Percentiles rank a stretch among this genome's conserved stretches.
Conservation (phyloP, 192 early-diverging fungal species). For the Coemansia asiatica region DNA sequence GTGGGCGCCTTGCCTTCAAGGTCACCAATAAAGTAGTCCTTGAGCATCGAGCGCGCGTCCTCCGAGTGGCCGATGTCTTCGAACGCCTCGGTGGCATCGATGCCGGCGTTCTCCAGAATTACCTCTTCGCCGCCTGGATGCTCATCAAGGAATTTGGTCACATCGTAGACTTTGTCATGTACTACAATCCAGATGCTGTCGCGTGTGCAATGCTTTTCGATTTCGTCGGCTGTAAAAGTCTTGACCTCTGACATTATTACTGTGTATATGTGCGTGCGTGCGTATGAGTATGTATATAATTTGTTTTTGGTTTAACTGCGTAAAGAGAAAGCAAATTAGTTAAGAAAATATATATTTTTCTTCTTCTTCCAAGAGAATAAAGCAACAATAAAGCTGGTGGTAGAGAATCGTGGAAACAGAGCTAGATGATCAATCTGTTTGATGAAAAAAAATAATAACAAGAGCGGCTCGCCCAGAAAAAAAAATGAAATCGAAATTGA, state of each 20-base stretch:
- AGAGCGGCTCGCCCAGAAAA: too few relatives aligned
- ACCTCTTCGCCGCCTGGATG: conserved; percentile 99
- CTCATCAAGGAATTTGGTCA: conserved; percentile 82
- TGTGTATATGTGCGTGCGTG: neutral
- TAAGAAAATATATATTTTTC: neutral
- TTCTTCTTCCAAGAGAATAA: neutral
- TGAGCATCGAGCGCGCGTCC: conserved; percentile 86
- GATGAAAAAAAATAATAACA: too few relatives aligned
- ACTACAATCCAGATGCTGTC: conserved; percentile 81
- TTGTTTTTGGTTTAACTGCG: neutral
- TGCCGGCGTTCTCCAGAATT: conserved; percentile 84
- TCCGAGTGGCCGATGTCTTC: conserved; percentile 97
- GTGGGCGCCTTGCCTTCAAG: conserved; percentile 45
- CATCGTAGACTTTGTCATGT: conserved; percentile 76
- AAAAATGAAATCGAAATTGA: neutral
- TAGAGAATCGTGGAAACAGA: neutral
- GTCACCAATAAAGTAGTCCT: conserved; percentile 72
- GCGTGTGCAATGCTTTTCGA: conserved; percentile 70
- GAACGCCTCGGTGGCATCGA: conserved; percentile 90
- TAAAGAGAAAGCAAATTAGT: neutral
- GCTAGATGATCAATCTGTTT: too few relatives aligned
- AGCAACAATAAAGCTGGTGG: neutral
- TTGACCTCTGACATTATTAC: conserved; percentile 57
- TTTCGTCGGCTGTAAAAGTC: conserved; percentile 65
- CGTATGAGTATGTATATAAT: neutral